These are phyloP conservation scores for Suaeda aralocaspica DNA, from an alignment of 148 eudicot species.

Conservation along the genomic window DNA sequence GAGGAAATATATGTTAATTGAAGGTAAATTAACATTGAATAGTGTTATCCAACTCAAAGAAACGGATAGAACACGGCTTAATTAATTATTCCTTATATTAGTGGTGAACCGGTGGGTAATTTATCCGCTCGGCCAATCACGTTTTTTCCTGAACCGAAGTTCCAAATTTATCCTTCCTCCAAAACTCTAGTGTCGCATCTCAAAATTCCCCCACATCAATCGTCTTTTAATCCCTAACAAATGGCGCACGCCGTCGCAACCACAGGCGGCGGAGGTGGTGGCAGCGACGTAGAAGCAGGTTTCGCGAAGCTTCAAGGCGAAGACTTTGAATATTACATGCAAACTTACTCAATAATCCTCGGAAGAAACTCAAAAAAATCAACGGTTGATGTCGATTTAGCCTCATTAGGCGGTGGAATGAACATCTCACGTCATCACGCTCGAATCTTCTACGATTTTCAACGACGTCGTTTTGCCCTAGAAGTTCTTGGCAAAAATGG, in stretches of 20 bases:
- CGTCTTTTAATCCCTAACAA: no score
- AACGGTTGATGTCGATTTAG: slow-evolving; percentile 83
- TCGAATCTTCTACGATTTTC: slow-evolving; percentile 93
- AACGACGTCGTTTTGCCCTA: slow-evolving; percentile 83
- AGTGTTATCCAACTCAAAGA: no score
- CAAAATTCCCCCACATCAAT: background rate
- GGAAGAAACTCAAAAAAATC: slow-evolving; percentile 90
- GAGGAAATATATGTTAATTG: no score
- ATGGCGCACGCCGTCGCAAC: slow-evolving; percentile 21
- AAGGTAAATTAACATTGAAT: no score
- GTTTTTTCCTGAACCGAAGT: no score
- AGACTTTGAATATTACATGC: slow-evolving; percentile 98
- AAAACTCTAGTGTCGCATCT: no score
- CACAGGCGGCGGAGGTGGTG: background rate
- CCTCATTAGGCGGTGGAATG: slow-evolving; percentile 94
- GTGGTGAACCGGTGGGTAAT: no score
- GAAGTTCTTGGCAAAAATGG: slow-evolving; percentile 93
- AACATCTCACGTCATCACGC: slow-evolving; percentile 98
- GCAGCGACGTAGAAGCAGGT: slow-evolving; percentile 86
- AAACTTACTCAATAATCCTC: slow-evolving; percentile 80
- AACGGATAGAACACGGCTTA: no score
- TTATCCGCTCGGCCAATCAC: no score
- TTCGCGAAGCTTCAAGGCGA: slow-evolving; percentile 96
- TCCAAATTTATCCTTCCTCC: no score
- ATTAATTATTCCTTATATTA: no score